Percentiles rank a stretch among this genome's conserved stretches.
Conservation (phyloP, 1,284 basidiomycete species). For the Fomitopsis palustris region DNA sequence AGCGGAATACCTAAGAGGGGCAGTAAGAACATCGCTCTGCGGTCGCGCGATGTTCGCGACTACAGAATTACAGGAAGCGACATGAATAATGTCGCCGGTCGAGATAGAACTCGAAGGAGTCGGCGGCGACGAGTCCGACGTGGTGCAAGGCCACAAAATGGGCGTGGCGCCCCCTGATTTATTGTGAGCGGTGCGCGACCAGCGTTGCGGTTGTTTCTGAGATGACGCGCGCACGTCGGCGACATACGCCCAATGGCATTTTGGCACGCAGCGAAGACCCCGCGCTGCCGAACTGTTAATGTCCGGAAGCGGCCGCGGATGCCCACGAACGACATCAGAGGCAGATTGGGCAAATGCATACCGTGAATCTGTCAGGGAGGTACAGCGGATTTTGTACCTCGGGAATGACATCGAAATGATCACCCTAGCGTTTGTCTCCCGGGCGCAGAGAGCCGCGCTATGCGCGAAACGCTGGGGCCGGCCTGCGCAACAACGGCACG, state of each 20-base stretch:
- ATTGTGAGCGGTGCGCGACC: background rate
- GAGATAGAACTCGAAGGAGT: background rate
- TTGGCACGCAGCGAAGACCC: background rate
- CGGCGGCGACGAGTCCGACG: background rate
- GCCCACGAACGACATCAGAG: background rate
- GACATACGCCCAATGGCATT: background rate
- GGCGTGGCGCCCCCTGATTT: background rate
- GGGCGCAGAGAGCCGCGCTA: background rate
- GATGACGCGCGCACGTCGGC: background rate
- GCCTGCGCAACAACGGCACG: background rate
- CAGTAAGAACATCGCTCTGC: background rate
- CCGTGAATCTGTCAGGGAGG: background rate
- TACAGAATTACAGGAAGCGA: background rate
- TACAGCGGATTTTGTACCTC: background rate
- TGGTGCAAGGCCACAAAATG: background rate
- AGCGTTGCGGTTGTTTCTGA: background rate
- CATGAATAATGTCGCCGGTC: background rate
- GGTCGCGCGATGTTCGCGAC: background rate
- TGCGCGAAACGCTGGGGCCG: background rate
- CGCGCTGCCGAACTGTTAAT: background rate
- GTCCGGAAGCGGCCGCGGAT: background rate
- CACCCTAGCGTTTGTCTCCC: background rate
- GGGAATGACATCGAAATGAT: background rate
- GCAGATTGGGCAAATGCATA: background rate
- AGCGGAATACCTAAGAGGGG: background rate